phyloP scores from a whole-genome alignment of 495 filamentous ascomycete species.

The Aspergillus ostianus region DNA sequence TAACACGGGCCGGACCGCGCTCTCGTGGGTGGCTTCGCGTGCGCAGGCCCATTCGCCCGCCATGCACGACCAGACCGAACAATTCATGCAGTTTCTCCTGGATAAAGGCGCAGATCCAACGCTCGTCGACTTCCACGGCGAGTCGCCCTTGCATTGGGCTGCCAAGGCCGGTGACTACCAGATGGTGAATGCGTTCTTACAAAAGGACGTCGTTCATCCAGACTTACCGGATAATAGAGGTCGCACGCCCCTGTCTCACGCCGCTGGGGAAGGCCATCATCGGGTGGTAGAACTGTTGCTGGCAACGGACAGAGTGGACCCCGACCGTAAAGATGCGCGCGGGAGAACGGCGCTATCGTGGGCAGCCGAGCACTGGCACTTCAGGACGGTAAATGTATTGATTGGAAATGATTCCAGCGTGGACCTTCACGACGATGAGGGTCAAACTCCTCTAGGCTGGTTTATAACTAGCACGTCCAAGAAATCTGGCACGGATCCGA shows the following conservation, averaged over 20 bases:
- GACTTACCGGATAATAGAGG: conserved; percentile 14
- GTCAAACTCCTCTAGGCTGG: conserved; percentile 18
- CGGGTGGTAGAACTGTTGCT: conserved; percentile 16
- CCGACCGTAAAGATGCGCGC: conserved; percentile 14
- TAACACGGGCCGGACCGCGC: conserved; percentile 26
- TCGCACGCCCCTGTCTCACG: conserved; percentile 18
- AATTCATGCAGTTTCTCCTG: conserved; percentile 15
- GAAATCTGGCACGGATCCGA: background rate
- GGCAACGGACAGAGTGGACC: conserved; percentile 8
- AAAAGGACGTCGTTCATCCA: conserved; percentile 10
- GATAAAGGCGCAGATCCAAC: conserved; percentile 11
- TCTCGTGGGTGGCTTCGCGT: conserved; percentile 24
- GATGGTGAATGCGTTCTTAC: conserved; percentile 15
- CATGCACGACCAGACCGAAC: background rate
- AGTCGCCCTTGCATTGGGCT: conserved; percentile 19
- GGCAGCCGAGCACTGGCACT: conserved; percentile 16
- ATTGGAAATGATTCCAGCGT: conserved; percentile 13
- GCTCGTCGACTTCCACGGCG: conserved; percentile 11
- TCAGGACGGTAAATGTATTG: conserved; percentile 12
- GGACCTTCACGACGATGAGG: conserved; percentile 15
- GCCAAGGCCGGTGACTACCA: conserved; percentile 10
- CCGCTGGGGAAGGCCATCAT: conserved; percentile 13
- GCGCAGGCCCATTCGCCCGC: background rate
- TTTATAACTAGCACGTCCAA: conserved; percentile 10
- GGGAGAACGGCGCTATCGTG: conserved; percentile 20